Conservation (phyloP, 192 early-diverging fungal genomes). For the Coemansia sp. region DNA sequence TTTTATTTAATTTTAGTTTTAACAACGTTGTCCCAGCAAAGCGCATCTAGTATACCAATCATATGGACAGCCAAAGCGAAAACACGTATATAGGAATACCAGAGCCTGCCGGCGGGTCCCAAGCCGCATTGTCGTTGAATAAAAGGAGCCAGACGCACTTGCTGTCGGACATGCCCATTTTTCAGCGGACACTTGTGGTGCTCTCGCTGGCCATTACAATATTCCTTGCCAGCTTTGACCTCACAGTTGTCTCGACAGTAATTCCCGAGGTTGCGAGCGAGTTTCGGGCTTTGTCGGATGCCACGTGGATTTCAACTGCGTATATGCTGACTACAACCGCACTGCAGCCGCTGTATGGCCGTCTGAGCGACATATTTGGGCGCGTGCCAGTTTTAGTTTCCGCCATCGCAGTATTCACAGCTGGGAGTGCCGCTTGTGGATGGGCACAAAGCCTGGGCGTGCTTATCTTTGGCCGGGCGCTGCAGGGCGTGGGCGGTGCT, state of each 20-base stretch:
- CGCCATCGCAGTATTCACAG: slow-evolving; percentile 52
- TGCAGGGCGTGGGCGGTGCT: slow-evolving; percentile 71
- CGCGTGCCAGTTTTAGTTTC: slow-evolving; percentile 21
- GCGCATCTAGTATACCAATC: too few relatives aligned
- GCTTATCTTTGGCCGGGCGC: slow-evolving; percentile 64
- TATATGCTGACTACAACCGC: not conserved
- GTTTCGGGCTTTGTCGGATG: not conserved
- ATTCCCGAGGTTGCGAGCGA: not conserved
- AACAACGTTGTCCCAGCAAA: too few relatives aligned
- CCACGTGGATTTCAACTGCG: not conserved
- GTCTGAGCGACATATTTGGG: not conserved
- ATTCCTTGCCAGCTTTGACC: not conserved
- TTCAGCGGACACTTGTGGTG: not conserved
- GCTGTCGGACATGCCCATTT: not conserved
- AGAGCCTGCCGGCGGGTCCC: too few relatives aligned
- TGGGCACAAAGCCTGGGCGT: slow-evolving; percentile 60
- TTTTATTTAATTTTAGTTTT: too few relatives aligned
- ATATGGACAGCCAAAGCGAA: too few relatives aligned
- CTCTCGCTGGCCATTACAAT: not conserved
- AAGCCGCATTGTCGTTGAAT: too few relatives aligned
- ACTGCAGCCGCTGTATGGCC: not conserved
- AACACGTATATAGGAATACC: too few relatives aligned
- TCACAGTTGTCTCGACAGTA: not conserved
- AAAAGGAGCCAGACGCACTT: not conserved
- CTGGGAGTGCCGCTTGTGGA: slow-evolving; percentile 57